Evolutionary conservation across 2,329 filamentous ascomycete species (phyloP), one percentile per base, ranked within the genome.

Genomic region (Tolypocladium tropicale): DNA sequence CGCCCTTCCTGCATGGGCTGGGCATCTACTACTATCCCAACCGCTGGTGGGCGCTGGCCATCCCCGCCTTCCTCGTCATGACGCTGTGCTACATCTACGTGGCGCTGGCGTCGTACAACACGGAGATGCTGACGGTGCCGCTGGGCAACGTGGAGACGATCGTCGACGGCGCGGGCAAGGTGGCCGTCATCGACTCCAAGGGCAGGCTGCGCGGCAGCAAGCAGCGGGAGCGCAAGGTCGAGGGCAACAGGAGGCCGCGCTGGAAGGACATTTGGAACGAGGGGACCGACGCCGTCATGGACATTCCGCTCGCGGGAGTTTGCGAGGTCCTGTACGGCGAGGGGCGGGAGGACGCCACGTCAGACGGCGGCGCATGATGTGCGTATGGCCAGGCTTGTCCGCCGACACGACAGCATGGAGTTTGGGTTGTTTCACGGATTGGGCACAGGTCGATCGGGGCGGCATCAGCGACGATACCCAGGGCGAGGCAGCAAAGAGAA

Each of bases 1-100:
- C 88, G 28, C 91, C 92, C 0, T 91, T 97, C 69, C 80, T 99
- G 48, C 91, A 96, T 69, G 90, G 90, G 57, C 81, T 99, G 56
- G 93, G 94, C 23, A 95, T 99, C 57, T 86, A 91, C 74, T 97
- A 97, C 78, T 99, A 96, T 66, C 94, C 94, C 1, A 91, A 96
- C 70, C 84, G 94, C 52, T 99, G 94, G 94, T 99, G 94, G 94
- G 90, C 89, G 52, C 81, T 99, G 23, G 94, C 94, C 1, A 84
- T 96, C 16, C 94, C 94, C 0, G 86, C 89, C 6, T 97, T 91
- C 77, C 77, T 96, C 34, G 92, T 96, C 55, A 92, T 94, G 80
- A 74, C 86, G 50, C 78, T 97, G 36, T 80, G 94, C 30, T 99
- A 95, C 74, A 95, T 96, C 60, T 99, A 96, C 73, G 85, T 96